phyloP scores from a whole-genome alignment of 2,329 filamentous ascomycete species.

The Diaporthe sp. region DNA sequence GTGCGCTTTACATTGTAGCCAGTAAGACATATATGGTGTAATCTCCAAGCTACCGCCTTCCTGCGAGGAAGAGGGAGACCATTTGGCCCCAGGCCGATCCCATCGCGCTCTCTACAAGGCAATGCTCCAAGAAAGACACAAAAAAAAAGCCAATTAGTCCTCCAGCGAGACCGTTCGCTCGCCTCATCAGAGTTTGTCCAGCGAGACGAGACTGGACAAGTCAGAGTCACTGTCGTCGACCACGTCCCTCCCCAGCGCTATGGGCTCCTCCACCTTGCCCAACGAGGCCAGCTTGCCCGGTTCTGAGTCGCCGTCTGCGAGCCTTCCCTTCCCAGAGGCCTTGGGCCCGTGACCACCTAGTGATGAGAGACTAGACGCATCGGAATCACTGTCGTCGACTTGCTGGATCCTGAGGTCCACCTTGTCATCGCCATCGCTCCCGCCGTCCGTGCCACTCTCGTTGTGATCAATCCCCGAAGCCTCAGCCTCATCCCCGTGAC shows the following conservation, averaged over 20 bases:
- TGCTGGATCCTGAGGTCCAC: conserved; percentile 22
- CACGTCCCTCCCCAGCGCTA: background rate
- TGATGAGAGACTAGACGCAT: conserved; percentile 17
- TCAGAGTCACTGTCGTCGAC: conserved; percentile 23
- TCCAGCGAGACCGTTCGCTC: too few species aligned
- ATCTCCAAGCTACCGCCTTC: background rate
- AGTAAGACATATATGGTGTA: background rate
- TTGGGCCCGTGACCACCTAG: background rate
- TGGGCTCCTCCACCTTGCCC: background rate
- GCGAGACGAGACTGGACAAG: conserved; percentile 21
- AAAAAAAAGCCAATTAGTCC: background rate
- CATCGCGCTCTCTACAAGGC: background rate
- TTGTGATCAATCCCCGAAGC: conserved; percentile 34
- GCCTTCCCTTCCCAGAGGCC: background rate
- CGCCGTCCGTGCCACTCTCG: conserved; percentile 41
- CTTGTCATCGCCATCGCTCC: conserved; percentile 3
- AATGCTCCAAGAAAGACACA: background rate
- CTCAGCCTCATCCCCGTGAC: conserved; percentile 39
- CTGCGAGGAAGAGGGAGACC: background rate
- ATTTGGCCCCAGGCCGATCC: background rate
- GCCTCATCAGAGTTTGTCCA: conserved; percentile 10
- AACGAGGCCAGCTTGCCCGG: background rate
- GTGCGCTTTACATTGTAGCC: background rate
- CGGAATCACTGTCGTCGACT: conserved; percentile 28
- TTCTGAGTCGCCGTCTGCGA: background rate